A percentile compares a stretch with the other conserved stretches of the same genome.
phyloP scores from a whole-genome alignment of 257 asterid genomes.

The Sherardia arvensis region DNA sequence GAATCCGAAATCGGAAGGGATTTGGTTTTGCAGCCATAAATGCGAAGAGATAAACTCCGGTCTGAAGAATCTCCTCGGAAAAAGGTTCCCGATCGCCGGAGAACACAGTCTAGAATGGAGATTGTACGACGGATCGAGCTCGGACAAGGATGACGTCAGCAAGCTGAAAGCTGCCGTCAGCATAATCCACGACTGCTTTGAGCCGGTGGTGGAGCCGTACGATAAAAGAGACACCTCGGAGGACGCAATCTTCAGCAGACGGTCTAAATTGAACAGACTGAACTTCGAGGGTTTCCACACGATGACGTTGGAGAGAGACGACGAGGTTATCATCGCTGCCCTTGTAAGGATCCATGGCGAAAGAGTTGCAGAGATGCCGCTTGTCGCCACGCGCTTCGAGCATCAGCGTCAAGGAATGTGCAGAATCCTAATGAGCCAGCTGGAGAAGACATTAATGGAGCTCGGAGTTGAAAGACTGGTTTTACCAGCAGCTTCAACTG shows the following conservation, averaged over 20 bases:
- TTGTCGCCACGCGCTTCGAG: conserved; percentile 76
- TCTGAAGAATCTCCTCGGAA: conserved; percentile 42
- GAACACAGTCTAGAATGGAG: conserved; percentile 58
- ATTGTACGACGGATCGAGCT: conserved; percentile 40
- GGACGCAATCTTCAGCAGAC: conserved; percentile 67
- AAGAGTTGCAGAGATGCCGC: conserved; percentile 84
- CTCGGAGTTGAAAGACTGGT: conserved; percentile 81
- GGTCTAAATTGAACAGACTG: conserved; percentile 70
- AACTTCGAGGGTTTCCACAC: conserved; percentile 81
- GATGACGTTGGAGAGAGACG: conserved; percentile 65
- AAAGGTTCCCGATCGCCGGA: conserved; percentile 40
- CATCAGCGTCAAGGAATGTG: conserved; percentile 94
- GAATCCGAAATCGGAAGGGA: conserved; percentile 20
- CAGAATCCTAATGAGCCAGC: conserved; percentile 68
- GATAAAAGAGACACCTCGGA: conserved; percentile 68
- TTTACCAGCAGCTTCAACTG: conserved; percentile 50
- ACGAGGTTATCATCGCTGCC: conserved; percentile 65
- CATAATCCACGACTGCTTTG: conserved; percentile 91
- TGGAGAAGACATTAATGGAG: conserved; percentile 70
- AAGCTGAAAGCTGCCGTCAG: conserved; percentile 64
- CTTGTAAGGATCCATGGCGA: conserved; percentile 66
- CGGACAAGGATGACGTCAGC: conserved; percentile 18
- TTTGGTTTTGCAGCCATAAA: conserved; percentile 60
- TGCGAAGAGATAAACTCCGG: conserved; percentile 71
- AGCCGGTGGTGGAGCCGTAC: conserved; percentile 64